Evolutionary conservation across 805 yeast species (phyloP), one percentile per base, ranked within the genome.

Genomic region (Metschnikowia hibisci): DNA sequence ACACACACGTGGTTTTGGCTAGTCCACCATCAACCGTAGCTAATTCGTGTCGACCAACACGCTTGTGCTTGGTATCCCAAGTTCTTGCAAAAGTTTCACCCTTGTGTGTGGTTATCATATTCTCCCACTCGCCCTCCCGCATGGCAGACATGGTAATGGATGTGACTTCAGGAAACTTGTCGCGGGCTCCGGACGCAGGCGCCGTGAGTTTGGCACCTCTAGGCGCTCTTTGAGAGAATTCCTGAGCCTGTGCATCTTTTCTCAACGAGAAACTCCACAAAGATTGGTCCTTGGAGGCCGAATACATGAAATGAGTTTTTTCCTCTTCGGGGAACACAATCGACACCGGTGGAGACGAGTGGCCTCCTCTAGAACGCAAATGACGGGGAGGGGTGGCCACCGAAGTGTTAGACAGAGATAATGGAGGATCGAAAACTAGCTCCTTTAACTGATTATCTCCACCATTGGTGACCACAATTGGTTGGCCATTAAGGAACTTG

Each of bases 281-380:
- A 2, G 95, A 76, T 55, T 77, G 75, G 64, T 93, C 99, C 50
- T 81, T 76, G 0, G 97, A 87, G 2, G 95, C 95, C 41, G 96
- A 87, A 42, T 87, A 73, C 9, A 95, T 58, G 62, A 81, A 87
- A 64, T 95, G 99, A 2, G 96, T 81, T 44, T 68, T 72, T 36
- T 80, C 80, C 39, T 80, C 81, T 53, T 85, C 84, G 4, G 95
- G 87, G 63, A 93, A 93, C 18, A 71, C 68, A 32, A 93, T 79
- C 4, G 78, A 60, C 0, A 84, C 73, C 2, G 98, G 95, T 3
- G 99, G 96, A 25, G 86, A 84, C 4, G 96, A 80, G 62, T 93
- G 99, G n/a, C 99, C 99, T 55, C 97, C 98, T 60, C 99, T 78
- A 1, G 95, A 85, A 61, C 99, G 80, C 55, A 95, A 71, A 47